Percentiles rank a stretch among this genome's conserved stretches.
Conservation (phyloP, 306 rosid species). For the Cucurbita ficifolia region DNA sequence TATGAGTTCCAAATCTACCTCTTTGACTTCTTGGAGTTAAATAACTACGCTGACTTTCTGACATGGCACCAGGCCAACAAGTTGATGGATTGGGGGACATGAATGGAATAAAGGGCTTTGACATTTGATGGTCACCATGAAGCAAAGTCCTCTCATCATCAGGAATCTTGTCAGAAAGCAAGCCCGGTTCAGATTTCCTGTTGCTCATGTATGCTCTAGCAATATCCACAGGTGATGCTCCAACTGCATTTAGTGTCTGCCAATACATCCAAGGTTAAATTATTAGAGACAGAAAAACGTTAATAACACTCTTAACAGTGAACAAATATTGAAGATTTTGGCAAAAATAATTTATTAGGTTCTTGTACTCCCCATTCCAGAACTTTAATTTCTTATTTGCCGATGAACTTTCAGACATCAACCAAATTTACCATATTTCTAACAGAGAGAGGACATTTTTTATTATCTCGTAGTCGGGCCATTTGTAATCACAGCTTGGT, state of each 20-base stretch:
- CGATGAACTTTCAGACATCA: background rate
- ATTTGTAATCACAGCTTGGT: no score
- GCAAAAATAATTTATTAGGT: background rate
- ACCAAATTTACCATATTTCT: background rate
- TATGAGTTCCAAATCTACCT: constrained; percentile 47
- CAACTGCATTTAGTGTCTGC: constrained; percentile 45
- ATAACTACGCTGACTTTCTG: constrained; percentile 33
- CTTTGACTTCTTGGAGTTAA: constrained; percentile 55
- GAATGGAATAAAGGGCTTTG: constrained; percentile 32
- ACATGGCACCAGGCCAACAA: constrained; percentile 85
- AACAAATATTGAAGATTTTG: background rate
- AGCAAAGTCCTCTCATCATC: constrained; percentile 23
- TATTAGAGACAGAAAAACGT: background rate
- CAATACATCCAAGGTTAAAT: constrained; percentile 9
- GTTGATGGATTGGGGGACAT: constrained; percentile 36
- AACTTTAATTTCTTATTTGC: background rate
- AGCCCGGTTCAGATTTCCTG: constrained; percentile 38
- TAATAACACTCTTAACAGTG: background rate
- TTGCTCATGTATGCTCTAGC: constrained; percentile 84
- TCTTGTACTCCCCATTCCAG: background rate
- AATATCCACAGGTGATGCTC: constrained; percentile 72
- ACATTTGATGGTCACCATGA: constrained; percentile 25
- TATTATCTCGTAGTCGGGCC: background rate
- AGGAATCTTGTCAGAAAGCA: constrained; percentile 26
- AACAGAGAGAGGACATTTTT: background rate